phyloP scores from a whole-genome alignment of 257 asterid species.

The Rauvolfia tetraphylla region DNA sequence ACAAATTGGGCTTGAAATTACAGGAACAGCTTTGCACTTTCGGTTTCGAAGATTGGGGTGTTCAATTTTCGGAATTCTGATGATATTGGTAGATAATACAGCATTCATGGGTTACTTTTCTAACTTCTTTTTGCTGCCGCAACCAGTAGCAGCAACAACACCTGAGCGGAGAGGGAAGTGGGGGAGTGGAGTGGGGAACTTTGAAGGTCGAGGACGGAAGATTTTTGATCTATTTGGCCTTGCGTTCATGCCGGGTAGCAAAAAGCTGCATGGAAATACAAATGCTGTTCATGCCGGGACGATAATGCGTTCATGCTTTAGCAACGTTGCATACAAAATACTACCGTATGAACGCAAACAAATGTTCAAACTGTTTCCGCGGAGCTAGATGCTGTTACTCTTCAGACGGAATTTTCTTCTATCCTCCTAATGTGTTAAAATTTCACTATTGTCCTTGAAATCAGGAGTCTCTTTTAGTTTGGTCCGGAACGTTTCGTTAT shows the following conservation, averaged over 20 bases:
- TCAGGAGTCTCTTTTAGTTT: neutral
- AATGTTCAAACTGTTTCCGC: too few species aligned
- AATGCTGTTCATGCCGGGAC: too few species aligned
- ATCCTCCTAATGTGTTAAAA: neutral
- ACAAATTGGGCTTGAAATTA: neutral
- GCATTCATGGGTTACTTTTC: constrained; percentile 14
- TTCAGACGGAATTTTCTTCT: neutral
- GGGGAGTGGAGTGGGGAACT: too few species aligned
- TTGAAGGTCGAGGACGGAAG: neutral
- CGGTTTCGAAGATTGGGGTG: neutral
- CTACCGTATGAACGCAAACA: too few species aligned
- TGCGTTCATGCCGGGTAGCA: too few species aligned
- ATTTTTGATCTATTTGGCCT: too few species aligned
- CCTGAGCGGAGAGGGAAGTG: neutral
- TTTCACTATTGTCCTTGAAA: neutral
- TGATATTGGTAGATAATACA: neutral
- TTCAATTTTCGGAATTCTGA: neutral
- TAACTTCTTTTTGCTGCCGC: neutral
- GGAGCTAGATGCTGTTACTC: too few species aligned
- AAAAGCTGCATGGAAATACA: too few species aligned
- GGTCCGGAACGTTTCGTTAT: too few species aligned
- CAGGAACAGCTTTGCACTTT: neutral
- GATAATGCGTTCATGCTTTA: too few species aligned
- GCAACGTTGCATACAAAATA: too few species aligned
- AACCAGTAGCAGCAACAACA: neutral